phyloP scores from a whole-genome alignment of 306 rosid species.

The Styphnolobium japonicum region DNA sequence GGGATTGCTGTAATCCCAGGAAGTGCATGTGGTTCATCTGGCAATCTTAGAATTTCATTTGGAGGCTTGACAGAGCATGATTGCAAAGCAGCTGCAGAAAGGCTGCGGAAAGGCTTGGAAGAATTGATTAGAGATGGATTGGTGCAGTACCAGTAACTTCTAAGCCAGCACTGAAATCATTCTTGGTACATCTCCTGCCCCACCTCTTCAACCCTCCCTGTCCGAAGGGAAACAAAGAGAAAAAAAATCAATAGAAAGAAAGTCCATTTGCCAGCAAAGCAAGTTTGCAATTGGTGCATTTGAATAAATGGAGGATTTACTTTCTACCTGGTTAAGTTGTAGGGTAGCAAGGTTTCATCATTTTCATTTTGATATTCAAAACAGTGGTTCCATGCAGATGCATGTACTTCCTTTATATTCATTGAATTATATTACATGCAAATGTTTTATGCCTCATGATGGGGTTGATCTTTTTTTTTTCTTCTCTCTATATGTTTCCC shows the following conservation, averaged over 20 bases:
- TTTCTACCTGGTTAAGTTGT: slow-evolving; percentile 6
- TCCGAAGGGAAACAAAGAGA: neutral
- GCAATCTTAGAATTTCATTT: slow-evolving; percentile 79
- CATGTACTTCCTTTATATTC: slow-evolving; percentile 4
- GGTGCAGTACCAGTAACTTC: slow-evolving; percentile 31
- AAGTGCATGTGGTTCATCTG: slow-evolving; percentile 70
- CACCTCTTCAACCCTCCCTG: neutral
- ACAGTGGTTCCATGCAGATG: neutral
- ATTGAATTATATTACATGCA: neutral
- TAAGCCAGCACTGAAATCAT: slow-evolving; percentile 14
- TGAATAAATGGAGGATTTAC: slow-evolving; percentile 39
- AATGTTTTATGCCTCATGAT: neutral
- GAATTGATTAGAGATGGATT: slow-evolving; percentile 74
- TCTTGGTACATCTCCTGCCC: neutral
- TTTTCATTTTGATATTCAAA: slow-evolving; percentile 14
- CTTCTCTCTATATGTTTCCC: no score
- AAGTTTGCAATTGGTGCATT: slow-evolving; percentile 41
- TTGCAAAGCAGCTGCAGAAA: slow-evolving; percentile 75
- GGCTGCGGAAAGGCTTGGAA: slow-evolving; percentile 75
- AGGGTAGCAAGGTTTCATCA: slow-evolving; percentile 9
- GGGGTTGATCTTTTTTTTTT: neutral
- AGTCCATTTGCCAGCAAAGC: slow-evolving; percentile 19
- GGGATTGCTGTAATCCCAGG: slow-evolving; percentile 91
- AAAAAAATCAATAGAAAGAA: slow-evolving; percentile 8
- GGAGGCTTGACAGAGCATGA: slow-evolving; percentile 80